These are phyloP conservation scores for Phialemonium atrogriseum DNA, from an alignment of 2,329 filamentous ascomycete genomes.

Conservation along the genomic window DNA sequence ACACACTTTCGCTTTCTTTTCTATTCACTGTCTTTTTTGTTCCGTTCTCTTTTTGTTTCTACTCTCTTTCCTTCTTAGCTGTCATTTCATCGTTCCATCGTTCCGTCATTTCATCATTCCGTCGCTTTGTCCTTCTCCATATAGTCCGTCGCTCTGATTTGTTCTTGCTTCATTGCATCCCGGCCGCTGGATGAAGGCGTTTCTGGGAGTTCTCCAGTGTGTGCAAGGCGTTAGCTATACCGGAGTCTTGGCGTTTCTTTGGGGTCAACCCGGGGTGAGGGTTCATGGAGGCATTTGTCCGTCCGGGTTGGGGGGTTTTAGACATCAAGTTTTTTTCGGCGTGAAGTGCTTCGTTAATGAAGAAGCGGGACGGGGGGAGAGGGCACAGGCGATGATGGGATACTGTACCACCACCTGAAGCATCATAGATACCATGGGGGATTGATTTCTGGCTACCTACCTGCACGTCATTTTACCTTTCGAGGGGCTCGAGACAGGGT, in stretches of 20 bases:
- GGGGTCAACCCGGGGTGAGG: too few species aligned
- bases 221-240: slow-evolving; percentile 1
- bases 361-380: not conserved
- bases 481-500: too few species aligned
- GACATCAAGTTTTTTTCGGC: slow-evolving; percentile 1
- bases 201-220: too few species aligned
- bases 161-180: too few species aligned
- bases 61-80: not conserved
- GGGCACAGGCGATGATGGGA: not conserved
- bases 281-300: too few species aligned
- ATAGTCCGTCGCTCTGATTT: too few species aligned
- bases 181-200: too few species aligned
- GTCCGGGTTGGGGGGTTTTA: not conserved
- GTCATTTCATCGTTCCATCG: slow-evolving; percentile 1
- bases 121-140: too few species aligned
- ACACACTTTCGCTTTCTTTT: slow-evolving; percentile 6
- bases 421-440: slow-evolving; percentile 5
- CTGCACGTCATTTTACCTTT: too few species aligned
- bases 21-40: slow-evolving; percentile 9
- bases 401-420: slow-evolving; percentile 4
- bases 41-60: slow-evolving; percentile 3
- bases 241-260: too few species aligned
- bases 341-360: not conserved
- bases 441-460: not conserved
- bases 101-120: slow-evolving; percentile 1